Percentiles rank a stretch among this genome's conserved stretches.
phyloP scores from a whole-genome alignment of 768 basidiomycete genomes.

The Pleurotus ostreatus region DNA sequence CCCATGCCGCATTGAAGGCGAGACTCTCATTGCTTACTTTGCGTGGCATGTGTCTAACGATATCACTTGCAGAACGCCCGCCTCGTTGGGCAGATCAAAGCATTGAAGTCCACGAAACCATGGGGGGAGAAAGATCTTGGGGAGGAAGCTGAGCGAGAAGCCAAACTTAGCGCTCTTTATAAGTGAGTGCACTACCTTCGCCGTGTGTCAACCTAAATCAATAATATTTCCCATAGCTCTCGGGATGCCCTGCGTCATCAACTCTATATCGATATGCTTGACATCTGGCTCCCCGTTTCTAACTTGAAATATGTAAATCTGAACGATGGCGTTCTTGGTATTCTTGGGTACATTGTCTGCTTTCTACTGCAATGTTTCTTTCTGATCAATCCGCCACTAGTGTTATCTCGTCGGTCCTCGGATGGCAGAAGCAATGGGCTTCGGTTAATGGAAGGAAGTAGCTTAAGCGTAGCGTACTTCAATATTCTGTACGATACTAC shows the following conservation, averaged over 20 bases:
- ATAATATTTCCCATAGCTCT: slow-evolving; percentile 35
- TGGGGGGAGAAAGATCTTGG: slow-evolving; percentile 68
- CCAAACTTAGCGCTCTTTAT: slow-evolving; percentile 53
- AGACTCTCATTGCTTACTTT: neutral
- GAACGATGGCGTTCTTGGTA: slow-evolving; percentile 83
- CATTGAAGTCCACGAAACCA: slow-evolving; percentile 38
- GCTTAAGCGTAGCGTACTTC: neutral
- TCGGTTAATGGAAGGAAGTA: slow-evolving; percentile 43
- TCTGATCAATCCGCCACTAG: slow-evolving; percentile 30
- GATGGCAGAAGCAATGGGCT: slow-evolving; percentile 63
- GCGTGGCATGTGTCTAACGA: neutral
- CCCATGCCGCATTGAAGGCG: slow-evolving; percentile 68
- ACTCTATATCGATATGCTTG: slow-evolving; percentile 79
- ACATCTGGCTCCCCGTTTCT: slow-evolving; percentile 88
- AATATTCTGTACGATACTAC: neutral
- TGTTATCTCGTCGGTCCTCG: slow-evolving; percentile 67
- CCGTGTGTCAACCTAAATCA: too few species aligned
- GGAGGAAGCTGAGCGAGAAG: slow-evolving; percentile 61
- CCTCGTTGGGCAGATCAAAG: slow-evolving; percentile 56
- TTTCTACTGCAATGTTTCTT: neutral
- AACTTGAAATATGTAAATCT: slow-evolving; percentile 70
- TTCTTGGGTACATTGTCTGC: slow-evolving; percentile 61
- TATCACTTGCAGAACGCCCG: slow-evolving; percentile 46
- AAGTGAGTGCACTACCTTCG: slow-evolving; percentile 32
- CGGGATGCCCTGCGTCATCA: slow-evolving; percentile 70